Base-by-base conservation (phyloP, 139 green algal species). In the Nannochloris sp. region DNA sequence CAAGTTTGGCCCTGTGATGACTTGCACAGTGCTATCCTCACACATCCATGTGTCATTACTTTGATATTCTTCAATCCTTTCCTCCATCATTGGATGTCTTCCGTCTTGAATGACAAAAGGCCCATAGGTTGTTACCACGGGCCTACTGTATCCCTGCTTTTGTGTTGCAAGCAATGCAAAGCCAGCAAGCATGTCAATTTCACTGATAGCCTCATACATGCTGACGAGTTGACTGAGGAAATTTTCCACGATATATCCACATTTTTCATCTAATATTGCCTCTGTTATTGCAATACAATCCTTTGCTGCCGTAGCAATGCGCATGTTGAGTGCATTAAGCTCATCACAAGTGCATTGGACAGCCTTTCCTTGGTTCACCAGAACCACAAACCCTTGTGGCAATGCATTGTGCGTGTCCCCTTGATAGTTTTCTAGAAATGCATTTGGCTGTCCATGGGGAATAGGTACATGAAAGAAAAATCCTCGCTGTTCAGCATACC, bases 1-100 rank as follows among this genome's bases (percentile, higher is more conserved):
- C 86, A 90, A 90, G 72, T 90, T 94, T 46, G 87, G 84, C 1
- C 87, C 87, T 6, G 75, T 87, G 43, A 94, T 75, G 44, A 94
- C 53, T 61, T 89, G 80, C 36, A 93, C 75, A 34, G 74, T 79
- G 34, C 66, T 66, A 10, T 69, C 65, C 16, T 68, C 25, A 5
- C 77, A 72, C 11, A 93, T 64, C 66, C 81, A 89, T 0, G 76
- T 83, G 76, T 90, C 81, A 67, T 95, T 95, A 21, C 77, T 48
- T 57, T 76, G 56, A 46, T 74, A 72, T 0, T 19, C 2, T 14
- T 23, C 27, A n/a, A 44, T 21, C 19, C 23, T 36, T 25, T 10
- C 29, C 48, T 77, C 71, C 43, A 83, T 51, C 40, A 83, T 50
- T 11, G 80, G 65, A 55, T 88, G 79, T 5, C 79, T 61, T 5